Evolutionary conservation across 768 basidiomycete species (phyloP).

Genomic region (Gymnopilus dilepis): DNA sequence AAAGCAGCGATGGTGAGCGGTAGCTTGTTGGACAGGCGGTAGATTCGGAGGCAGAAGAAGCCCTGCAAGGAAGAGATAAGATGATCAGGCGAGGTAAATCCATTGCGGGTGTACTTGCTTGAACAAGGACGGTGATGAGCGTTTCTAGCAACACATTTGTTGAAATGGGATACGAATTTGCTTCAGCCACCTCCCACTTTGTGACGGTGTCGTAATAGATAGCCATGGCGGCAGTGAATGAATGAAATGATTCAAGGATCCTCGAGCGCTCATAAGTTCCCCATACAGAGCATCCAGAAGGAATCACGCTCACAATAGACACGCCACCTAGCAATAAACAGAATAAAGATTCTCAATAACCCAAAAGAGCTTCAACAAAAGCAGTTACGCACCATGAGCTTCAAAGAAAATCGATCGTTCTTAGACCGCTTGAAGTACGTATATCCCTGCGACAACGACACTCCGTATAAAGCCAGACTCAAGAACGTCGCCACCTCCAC

Average conservation of each 20-base stretch:
- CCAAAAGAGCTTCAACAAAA: not conserved
- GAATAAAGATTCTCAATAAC: not conserved
- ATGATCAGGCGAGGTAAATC: not conserved
- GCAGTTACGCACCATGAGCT: constrained; percentile 17
- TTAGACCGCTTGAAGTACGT: constrained; percentile 13
- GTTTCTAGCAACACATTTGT: constrained; percentile 15
- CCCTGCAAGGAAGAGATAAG: constrained; percentile 1
- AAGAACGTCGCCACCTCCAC: constrained; percentile 24
- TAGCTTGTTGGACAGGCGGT: constrained; percentile 5
- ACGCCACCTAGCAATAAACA: constrained; percentile 1
- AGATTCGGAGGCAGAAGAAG: constrained; percentile 21
- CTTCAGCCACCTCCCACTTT: constrained; percentile 12
- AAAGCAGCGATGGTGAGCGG: constrained; percentile 11
- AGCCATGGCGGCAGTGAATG: constrained; percentile 15
- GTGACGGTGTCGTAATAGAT: constrained; percentile 26
- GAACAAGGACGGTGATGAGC: constrained; percentile 21
- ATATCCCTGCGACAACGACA: constrained; percentile 23
- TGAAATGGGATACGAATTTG: constrained; percentile 23
- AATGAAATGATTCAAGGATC: constrained; percentile 21
- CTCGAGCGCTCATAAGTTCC: no score
- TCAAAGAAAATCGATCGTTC: constrained; percentile 12
- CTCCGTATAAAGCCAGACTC: constrained; percentile 17
- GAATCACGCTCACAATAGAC: not conserved
- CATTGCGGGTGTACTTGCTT: constrained; percentile 6
- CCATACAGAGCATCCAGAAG: no score